Base-by-base conservation (phyloP, 108 stramenopile genomes). In the Pseudonitzschia delicatissima region DNA sequence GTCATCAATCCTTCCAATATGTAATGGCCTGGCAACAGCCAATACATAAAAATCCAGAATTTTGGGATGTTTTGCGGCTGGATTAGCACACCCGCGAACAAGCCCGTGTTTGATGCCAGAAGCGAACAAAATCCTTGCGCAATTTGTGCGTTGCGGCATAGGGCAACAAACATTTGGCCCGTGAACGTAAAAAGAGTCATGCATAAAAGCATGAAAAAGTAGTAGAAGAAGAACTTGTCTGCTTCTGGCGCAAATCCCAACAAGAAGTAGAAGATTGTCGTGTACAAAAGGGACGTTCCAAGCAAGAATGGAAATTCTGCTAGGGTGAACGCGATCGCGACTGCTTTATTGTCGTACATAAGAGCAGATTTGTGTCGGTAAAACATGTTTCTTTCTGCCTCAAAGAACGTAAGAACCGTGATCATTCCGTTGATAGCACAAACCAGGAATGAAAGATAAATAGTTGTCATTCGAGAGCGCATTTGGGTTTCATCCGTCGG, bases 341-440 rank as follows among this genome's bases (percentile, higher is more conserved):
- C 47, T 4, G 84, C 69, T 17, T 33, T 47, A 28, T 71, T 40
- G 55, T 79, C 68, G 64, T 88, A 88, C 87, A 85, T 88, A 53
- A 77, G 34, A 6, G 87, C 80, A 37, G 80, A 80, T 62, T 88
- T 85, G 76, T 88, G 87, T 9, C 84, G 65, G 57, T 88, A 88
- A 53, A 77, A 88, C 87, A 88, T 88, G 72, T 88, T 88, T 27
- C 87, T 61, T 65, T 88, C 87, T 57, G 76, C 69, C 72, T 88
- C 87, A 60, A 82, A 88, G 21, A 88, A 73, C 17, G 77, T 61
- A 21, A 88, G 66, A 6, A 83, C 79, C 1, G 87, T 85, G 52
- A 77, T 85, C 60, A 79, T 63, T 9, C 78, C 84, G 49, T 80
- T 84, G 47, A 85, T 80, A 50, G 64, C 74, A 33, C 83, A 40